phyloP scores from a whole-genome alignment of 768 basidiomycete species.

The Gymnopilus junonius region DNA sequence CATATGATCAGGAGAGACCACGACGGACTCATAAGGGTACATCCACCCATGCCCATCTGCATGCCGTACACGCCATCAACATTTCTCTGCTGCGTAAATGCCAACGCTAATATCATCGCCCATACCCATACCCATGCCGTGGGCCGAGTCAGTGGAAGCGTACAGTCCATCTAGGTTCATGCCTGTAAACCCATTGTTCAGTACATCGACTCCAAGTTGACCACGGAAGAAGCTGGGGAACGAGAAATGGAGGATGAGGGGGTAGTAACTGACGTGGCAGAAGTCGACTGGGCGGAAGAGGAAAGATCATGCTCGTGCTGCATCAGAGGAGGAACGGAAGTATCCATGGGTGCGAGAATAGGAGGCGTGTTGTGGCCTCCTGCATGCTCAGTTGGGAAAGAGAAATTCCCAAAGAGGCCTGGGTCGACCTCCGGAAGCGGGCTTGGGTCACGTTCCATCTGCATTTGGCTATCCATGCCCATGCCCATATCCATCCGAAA shows the following conservation, averaged over 20 bases:
- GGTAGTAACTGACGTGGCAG: background rate
- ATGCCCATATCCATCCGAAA: background rate
- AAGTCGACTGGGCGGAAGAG: no score
- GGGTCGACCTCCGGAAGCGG: constrained; percentile 22
- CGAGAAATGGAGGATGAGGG: background rate
- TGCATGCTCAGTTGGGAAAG: constrained; percentile 2
- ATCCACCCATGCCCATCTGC: background rate
- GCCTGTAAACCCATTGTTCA: background rate
- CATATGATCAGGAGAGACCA: background rate
- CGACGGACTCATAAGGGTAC: background rate
- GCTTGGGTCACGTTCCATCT: constrained; percentile 15
- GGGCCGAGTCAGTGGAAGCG: background rate
- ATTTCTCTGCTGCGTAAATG: background rate
- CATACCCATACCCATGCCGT: no score
- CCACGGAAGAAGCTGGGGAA: background rate
- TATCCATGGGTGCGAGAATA: no score
- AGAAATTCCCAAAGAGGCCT: constrained; percentile 18
- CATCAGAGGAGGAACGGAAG: no score
- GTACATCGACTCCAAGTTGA: background rate
- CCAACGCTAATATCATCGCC: background rate
- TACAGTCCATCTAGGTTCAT: background rate
- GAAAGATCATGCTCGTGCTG: no score
- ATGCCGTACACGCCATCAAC: background rate
- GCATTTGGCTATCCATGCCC: background rate
- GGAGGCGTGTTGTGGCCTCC: background rate